Conservation (phyloP, 148 eudicot genomes). For the Arbutus unedo region DNA sequence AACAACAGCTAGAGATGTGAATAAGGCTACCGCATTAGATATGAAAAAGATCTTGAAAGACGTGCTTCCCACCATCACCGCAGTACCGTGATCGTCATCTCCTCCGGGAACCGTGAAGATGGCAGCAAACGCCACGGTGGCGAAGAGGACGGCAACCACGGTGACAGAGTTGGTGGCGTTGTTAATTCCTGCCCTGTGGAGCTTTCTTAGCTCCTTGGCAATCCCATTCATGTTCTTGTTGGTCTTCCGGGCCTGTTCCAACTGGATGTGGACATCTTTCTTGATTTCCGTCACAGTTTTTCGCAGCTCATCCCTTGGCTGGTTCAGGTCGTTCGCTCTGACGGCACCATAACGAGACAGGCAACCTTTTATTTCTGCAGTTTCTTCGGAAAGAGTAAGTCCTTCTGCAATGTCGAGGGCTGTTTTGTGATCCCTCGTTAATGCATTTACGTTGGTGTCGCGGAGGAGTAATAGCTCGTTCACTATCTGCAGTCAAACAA, state of each 20-base stretch:
- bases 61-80: slow-evolving; percentile 35
- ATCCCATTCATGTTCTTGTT: slow-evolving; percentile 60
- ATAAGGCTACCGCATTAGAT: slow-evolving; percentile 56
- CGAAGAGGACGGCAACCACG: slow-evolving; percentile 70
- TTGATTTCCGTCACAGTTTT: slow-evolving; percentile 61
- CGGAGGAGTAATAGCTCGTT: slow-evolving; percentile 44
- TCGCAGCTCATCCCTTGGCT: slow-evolving; percentile 62
- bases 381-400: slow-evolving; percentile 55
- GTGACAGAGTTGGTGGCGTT: slow-evolving; percentile 67
- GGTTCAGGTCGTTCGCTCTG: slow-evolving; percentile 60
- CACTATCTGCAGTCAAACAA: slow-evolving; percentile 50
- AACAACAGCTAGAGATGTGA: slow-evolving; percentile 68
- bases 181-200: slow-evolving; percentile 64
- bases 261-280: slow-evolving; percentile 55
- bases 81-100: slow-evolving; percentile 43
- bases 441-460: slow-evolving; percentile 62
- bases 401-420: slow-evolving; percentile 65
- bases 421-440: slow-evolving; percentile 66
- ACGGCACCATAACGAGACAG: slow-evolving; percentile 46
- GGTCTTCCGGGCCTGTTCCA: slow-evolving; percentile 63
- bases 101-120: slow-evolving; percentile 70
- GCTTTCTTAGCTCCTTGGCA: slow-evolving; percentile 63
- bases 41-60: slow-evolving; percentile 61
- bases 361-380: slow-evolving; percentile 44
- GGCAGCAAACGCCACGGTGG: slow-evolving; percentile 68